phyloP scores from a whole-genome alignment of 148 eudicot genomes.

The Silene uniflora region DNA sequence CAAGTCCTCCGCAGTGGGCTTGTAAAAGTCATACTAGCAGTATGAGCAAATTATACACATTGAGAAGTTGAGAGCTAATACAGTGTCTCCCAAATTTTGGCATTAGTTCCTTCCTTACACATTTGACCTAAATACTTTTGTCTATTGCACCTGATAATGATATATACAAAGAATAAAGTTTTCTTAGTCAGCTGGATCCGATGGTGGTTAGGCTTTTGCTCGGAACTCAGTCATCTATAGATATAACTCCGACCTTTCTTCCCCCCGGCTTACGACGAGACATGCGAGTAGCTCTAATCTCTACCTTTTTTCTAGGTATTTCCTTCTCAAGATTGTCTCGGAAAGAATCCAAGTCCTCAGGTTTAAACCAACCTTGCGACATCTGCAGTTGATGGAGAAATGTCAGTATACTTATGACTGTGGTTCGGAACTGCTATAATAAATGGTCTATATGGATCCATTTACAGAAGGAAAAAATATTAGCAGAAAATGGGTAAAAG shows the following conservation, averaged over 20 bases:
- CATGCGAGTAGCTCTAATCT: not conserved
- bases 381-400: conserved; percentile 32
- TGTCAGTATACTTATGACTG: not conserved
- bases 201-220: not conserved
- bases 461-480: too few species aligned
- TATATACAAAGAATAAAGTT: conserved; percentile 10
- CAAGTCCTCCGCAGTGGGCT: too few species aligned
- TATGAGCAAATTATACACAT: not conserved
- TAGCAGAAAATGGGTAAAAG: not conserved
- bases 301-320: conserved; percentile 7
- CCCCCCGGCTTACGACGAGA: not conserved
- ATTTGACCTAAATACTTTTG: conserved; percentile 5
- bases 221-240: conserved; percentile 17
- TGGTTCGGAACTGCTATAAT: too few species aligned
- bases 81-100: not conserved
- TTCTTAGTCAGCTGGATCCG: not conserved
- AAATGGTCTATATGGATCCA: not conserved
- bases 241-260: conserved; percentile 2
- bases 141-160: not conserved
- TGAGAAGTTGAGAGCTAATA: not conserved
- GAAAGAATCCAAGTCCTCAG: conserved; percentile 40
- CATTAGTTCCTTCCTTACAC: not conserved
- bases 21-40: too few species aligned
- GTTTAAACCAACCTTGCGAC: conserved; percentile 43
- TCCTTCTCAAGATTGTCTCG: conserved; percentile 31